Conservation (phyloP, 306 rosid genomes). For the Cicer pinnatifidum region DNA sequence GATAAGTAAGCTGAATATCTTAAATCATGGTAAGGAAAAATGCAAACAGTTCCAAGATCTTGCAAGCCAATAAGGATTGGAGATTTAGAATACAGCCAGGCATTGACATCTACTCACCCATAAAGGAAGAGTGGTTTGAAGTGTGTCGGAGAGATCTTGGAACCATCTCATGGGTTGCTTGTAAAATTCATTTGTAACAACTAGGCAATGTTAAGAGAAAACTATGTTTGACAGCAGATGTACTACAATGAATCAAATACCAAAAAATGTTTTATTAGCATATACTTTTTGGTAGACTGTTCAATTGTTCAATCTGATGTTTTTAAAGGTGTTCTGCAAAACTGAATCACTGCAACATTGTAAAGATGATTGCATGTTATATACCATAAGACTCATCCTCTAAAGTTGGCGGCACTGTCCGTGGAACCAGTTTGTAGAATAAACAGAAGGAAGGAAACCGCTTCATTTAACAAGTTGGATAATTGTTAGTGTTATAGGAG, state of each 20-base stretch:
- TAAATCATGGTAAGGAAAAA: too few species aligned
- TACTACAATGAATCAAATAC: slow-evolving; percentile 11
- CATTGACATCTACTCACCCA: too few species aligned
- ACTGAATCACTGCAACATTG: slow-evolving; percentile 29
- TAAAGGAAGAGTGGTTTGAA: slow-evolving; percentile 74
- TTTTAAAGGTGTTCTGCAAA: slow-evolving; percentile 46
- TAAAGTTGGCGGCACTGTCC: not conserved
- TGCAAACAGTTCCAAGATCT: too few species aligned
- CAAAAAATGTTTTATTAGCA: slow-evolving; percentile 63
- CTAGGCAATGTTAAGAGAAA: not conserved
- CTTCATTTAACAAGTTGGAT: not conserved
- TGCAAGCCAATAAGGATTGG: too few species aligned
- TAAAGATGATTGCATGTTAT: not conserved
- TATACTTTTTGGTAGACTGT: slow-evolving; percentile 67
- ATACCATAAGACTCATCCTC: too few species aligned
- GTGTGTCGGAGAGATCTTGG: slow-evolving; percentile 79
- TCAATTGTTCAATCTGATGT: slow-evolving; percentile 54
- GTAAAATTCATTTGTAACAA: too few species aligned
- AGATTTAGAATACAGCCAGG: too few species aligned
- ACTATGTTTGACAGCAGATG: slow-evolving; percentile 13
- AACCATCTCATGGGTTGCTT: slow-evolving; percentile 72
- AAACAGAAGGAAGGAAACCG: not conserved
- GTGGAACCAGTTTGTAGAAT: too few species aligned
- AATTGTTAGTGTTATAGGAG: not conserved
- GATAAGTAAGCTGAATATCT: too few species aligned